phyloP scores from a whole-genome alignment of 2,329 filamentous ascomycete species.

The Aspergillus alliaceus region DNA sequence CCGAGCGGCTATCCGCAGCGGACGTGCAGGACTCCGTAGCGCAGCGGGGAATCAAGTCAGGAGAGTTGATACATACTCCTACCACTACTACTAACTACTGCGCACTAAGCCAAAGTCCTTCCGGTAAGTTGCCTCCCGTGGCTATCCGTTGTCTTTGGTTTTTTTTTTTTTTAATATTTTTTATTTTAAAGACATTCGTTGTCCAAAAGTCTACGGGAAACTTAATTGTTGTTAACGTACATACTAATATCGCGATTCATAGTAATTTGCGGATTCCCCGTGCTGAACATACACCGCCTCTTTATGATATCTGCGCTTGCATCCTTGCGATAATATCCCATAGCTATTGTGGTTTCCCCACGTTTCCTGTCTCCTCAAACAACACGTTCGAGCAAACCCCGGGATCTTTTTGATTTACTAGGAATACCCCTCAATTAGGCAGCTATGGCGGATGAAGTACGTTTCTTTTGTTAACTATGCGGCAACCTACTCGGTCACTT shows the following conservation, averaged over 20 bases:
- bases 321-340: not conserved
- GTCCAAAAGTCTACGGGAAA: too few species aligned
- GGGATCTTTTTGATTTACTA: not conserved
- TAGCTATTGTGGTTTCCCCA: not conserved
- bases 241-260: not conserved
- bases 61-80: conserved; percentile 7
- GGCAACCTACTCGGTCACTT: conserved; percentile 1
- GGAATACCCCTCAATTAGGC: conserved; percentile 2
- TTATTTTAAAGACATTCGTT: too few species aligned
- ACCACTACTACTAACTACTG: not conserved
- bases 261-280: conserved; percentile 12
- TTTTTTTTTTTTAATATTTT: too few species aligned
- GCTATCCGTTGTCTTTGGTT: not conserved
- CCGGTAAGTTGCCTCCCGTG: not conserved
- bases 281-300: conserved; percentile 21
- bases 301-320: too few species aligned
- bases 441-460: conserved; percentile 47
- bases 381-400: not conserved
- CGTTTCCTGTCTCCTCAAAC: not conserved
- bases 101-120: not conserved
- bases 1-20: conserved; percentile 16
- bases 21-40: conserved; percentile 5
- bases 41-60: conserved; percentile 16
- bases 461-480: conserved; percentile 2
- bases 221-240: conserved; percentile 3